Percentiles rank a stretch among this genome's conserved stretches.
Evolutionary conservation across 495 filamentous ascomycete genomes (phyloP).

Genomic region (Hypoxylon fragiforme): DNA sequence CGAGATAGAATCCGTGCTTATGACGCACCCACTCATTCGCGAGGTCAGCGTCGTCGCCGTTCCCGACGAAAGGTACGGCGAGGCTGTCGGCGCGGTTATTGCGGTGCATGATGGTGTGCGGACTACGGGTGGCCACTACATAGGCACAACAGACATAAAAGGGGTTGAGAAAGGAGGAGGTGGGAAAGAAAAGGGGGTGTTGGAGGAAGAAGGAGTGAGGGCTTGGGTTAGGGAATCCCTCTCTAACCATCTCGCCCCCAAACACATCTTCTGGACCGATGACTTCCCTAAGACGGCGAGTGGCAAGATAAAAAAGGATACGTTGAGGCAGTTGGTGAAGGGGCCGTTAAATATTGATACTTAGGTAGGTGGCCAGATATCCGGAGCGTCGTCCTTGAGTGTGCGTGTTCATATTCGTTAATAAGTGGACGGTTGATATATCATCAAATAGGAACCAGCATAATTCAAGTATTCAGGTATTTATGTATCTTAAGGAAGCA

Average conservation of each 20-base stretch:
- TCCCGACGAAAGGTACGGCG: slow-evolving; percentile 81
- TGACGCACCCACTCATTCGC: slow-evolving; percentile 65
- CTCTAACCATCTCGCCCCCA: slow-evolving; percentile 80
- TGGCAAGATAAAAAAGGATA: slow-evolving; percentile 97
- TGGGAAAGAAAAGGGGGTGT: slow-evolving; percentile 18
- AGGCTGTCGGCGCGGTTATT: slow-evolving; percentile 84
- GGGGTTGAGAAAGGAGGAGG: slow-evolving; percentile 1
- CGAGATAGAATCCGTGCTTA: slow-evolving; percentile 90
- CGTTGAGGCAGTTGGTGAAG: slow-evolving; percentile 63
- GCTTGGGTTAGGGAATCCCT: slow-evolving; percentile 73
- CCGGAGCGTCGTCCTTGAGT: too few species aligned
- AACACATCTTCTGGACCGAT: slow-evolving; percentile 83
- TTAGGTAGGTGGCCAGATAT: slow-evolving; percentile 3
- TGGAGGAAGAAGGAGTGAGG: slow-evolving; percentile 61
- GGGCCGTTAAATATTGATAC: neutral
- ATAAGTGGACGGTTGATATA: neutral
- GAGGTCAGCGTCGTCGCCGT: slow-evolving; percentile 85
- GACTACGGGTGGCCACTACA: slow-evolving; percentile 36
- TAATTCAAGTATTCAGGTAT: neutral
- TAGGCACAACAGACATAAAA: slow-evolving; percentile 16
- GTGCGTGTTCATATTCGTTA: neutral
- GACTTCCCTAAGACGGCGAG: slow-evolving; percentile 91
- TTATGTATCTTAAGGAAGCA: neutral
- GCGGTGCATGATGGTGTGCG: slow-evolving; percentile 52
- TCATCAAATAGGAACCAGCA: too few species aligned